Conservation (phyloP, 148 eudicot genomes). For the Suaeda aralocaspica region DNA sequence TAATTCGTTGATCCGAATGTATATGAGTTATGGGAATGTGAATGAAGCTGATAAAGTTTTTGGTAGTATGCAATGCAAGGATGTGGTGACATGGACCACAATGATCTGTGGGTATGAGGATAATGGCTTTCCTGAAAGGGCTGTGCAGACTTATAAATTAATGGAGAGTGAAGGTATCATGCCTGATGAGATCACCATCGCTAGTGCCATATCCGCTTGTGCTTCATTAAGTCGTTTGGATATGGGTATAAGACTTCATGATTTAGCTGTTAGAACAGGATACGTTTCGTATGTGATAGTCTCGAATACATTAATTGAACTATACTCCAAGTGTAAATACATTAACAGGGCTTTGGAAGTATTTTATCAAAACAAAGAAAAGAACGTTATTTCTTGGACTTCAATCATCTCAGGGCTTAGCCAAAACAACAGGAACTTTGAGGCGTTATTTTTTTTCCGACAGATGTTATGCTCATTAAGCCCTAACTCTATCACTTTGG, state of each 20-base stretch:
- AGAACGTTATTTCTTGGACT: slow-evolving; percentile 82
- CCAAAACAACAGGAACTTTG: slow-evolving; percentile 62
- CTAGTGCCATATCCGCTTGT: slow-evolving; percentile 71
- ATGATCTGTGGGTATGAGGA: slow-evolving; percentile 82
- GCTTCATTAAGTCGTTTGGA: slow-evolving; percentile 63
- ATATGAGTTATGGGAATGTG: slow-evolving; percentile 56
- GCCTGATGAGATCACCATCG: slow-evolving; percentile 74
- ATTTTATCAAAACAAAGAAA: slow-evolving; percentile 57
- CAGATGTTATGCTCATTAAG: slow-evolving; percentile 53
- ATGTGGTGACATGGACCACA: slow-evolving; percentile 86
- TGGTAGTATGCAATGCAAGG: slow-evolving; percentile 48
- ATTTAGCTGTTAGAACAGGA: slow-evolving; percentile 59
- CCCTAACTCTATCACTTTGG: slow-evolving; percentile 71
- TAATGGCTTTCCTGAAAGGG: slow-evolving; percentile 60
- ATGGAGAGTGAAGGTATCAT: slow-evolving; percentile 58
- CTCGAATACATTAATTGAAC: slow-evolving; percentile 65
- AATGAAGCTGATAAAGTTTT: slow-evolving; percentile 72
- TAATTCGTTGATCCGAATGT: slow-evolving; percentile 67
- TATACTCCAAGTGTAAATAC: slow-evolving; percentile 70
- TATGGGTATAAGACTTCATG: slow-evolving; percentile 62
- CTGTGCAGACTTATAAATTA: slow-evolving; percentile 52
- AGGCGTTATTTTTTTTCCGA: slow-evolving; percentile 70
- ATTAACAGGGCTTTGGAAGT: slow-evolving; percentile 77
- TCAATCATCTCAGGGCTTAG: slow-evolving; percentile 75
- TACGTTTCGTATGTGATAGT: slow-evolving; percentile 54